Base-by-base conservation (phyloP, 225 moss, liverwort and hornwort species). In the Marchantia polymorpha region DNA sequence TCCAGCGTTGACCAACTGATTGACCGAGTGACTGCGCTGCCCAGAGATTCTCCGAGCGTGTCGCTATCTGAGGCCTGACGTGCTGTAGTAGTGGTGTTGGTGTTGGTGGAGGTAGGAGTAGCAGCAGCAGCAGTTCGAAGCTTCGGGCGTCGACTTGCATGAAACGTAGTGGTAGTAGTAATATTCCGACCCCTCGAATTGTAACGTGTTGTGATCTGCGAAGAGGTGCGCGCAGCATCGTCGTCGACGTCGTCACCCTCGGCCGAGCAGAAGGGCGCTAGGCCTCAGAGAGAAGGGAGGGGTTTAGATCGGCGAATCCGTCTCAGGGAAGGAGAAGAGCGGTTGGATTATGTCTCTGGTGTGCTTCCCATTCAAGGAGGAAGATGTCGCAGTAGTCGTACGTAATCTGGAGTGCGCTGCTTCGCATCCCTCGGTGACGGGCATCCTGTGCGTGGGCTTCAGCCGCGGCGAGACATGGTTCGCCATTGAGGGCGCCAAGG, bases 301-400 rank as follows among this genome's bases (percentile, higher is more conserved):
- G 29, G 6, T 17, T 10, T 65, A 65, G 65, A 65, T 65, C 27
- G 26, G 65, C 13, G 26, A 10, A 26, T 29, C 5, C 39, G 5
- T 39, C 13, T 65, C 6, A 3, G 64, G 26, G 64, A 25, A 27
- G 7, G 64, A 73, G 27, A 26, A 53, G 27, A 75, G 10, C 64
- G 50, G 27, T 48, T 83, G 47, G 86, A 89, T 83, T 72, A 89
- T 89, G 89, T 89, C 89, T 82, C 55, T 89, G 48, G 89, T 89
- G 86, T 89, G 89, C 66, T 89, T 89, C 22, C 89, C 89, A 26
- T 89, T 89, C 76, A 89, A 89, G 84, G 89, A 89, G 86, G 86
- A 86, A 69, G 89, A 89, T 86, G 86, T 89, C 59, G 27, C 84
- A 30, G 82, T 89, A 64, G 84, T 89, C 50, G 63, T 86, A 49